These are phyloP conservation scores for Wallacemonas sp. DNA, from an alignment of 208 protist species.

Conservation along the genomic window DNA sequence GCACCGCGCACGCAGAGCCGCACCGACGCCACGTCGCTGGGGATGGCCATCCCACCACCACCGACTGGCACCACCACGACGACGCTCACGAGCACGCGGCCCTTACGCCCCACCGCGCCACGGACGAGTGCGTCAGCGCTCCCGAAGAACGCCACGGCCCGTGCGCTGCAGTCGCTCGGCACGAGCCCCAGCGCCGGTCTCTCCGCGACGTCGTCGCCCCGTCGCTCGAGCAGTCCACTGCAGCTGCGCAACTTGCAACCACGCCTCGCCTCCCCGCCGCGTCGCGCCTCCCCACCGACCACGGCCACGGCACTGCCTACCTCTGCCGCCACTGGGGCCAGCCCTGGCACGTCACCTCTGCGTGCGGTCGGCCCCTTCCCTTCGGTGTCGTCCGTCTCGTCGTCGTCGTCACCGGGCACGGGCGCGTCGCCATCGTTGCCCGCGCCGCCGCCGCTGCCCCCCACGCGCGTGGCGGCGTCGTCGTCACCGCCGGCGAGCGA, in stretches of 20 bases:
- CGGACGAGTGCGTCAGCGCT: not conserved
- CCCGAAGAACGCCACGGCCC: not conserved
- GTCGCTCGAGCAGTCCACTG: conserved; percentile 3
- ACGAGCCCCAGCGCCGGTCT: not conserved
- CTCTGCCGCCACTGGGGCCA: too few relatives aligned
- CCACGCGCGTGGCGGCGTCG: too few relatives aligned
- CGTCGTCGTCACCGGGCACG: not conserved
- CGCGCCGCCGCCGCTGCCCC: too few relatives aligned
- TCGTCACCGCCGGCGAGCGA: too few relatives aligned
- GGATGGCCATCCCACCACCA: too few relatives aligned
- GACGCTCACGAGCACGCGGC: conserved; percentile 1
- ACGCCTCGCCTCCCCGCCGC: not conserved
- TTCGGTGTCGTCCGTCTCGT: not conserved
- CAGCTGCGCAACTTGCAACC: conserved; percentile 3
- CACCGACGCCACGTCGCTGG: too few relatives aligned
- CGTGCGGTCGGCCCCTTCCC: not conserved
- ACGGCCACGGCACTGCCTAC: not conserved
- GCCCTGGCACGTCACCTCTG: not conserved
- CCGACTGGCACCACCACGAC: too few relatives aligned
- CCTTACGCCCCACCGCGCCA: not conserved
- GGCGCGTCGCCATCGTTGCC: not conserved
- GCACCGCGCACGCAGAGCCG: not conserved
- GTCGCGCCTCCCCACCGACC: not conserved
- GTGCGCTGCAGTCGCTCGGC: not conserved
- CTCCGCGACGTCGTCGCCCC: not conserved